Evolutionary conservation across 306 rosid species (phyloP), one percentile per base, ranked within the genome.

Genomic region (Ziziphus jujuba): DNA sequence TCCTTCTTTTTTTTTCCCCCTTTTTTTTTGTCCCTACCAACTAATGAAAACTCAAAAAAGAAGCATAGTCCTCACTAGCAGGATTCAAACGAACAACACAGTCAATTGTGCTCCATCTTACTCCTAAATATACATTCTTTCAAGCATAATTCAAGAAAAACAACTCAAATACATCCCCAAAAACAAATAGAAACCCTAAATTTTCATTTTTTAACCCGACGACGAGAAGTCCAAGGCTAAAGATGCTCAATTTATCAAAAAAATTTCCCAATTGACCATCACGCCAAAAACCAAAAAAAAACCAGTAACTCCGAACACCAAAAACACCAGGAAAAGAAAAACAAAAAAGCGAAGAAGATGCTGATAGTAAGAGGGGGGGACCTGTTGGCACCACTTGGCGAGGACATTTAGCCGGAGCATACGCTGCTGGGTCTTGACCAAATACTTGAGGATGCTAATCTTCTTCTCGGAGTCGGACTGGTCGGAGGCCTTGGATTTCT

Each of bases 321-420:
- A 15, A n/a, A n/a, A n/a, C n/a, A n/a, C n/a, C n/a, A n/a, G n/a
- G n/a, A n/a, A 20, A 40, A 1, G 40, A n/a, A 44, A 9, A 14
- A 9, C 56, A 20, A 22, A 24, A 48, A 9, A 25, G 38, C 13
- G 21, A 19, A 2, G 31, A 22, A 54, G 9, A 38, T 0, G 33
- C 33, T 40, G 45, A 21, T 15, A 43, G 43, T 50, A 33, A 38
- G 54, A 52, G 2, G 3, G 51, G 14, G 53, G 7, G 19, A 85
- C 99, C 96, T 93, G 99, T 51, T 87, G 97, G 68, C 96, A 93
- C 99, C 99, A 93, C 78, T 90, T 90, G 66, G 99, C 79, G 56
- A 93, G 88, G 59, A 89, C 99, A 80, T 90, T 83, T 82, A 93
- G 99, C 10, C 99, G 87, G 62, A 93, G 90, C 96, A 93, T 88